A percentile compares a stretch with the other conserved stretches of the same genome.
phyloP scores from a whole-genome alignment of 1,139 yeast genomes.

The Diutina rugosa region DNA sequence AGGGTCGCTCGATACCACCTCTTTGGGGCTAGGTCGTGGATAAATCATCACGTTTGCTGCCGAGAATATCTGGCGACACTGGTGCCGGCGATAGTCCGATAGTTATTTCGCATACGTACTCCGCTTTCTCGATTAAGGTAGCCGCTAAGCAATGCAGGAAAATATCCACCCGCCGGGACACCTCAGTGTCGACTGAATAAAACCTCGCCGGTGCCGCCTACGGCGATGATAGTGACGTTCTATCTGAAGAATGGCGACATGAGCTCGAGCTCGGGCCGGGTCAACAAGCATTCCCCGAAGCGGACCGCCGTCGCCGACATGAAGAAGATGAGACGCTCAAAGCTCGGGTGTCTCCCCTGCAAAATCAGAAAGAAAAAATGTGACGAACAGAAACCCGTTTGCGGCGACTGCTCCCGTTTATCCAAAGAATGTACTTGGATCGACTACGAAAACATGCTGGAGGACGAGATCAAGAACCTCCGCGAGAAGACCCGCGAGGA shows the following conservation, averaged over 20 bases:
- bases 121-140: background rate
- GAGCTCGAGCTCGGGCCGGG: background rate
- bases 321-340: background rate
- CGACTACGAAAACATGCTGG: constrained; percentile 17
- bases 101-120: background rate
- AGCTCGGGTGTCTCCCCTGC: constrained; percentile 54
- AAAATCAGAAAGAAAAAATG: constrained; percentile 64
- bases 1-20: no score
- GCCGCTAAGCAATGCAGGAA: background rate
- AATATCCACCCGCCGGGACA: background rate
- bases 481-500: constrained; percentile 15
- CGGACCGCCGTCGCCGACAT: background rate
- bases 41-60: no score
- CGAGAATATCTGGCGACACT: no score
- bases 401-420: constrained; percentile 36
- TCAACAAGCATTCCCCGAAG: background rate
- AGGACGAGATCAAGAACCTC: constrained; percentile 12
- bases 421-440: constrained; percentile 16
- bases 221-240: constrained; percentile 1
- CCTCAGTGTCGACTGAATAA: background rate
- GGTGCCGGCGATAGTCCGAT: background rate
- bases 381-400: constrained; percentile 48
- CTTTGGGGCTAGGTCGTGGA: no score
- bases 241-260: background rate
- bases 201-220: background rate